Conservation (phyloP, 2,329 filamentous ascomycete species). For the Microdochium trichocladiopsis region DNA sequence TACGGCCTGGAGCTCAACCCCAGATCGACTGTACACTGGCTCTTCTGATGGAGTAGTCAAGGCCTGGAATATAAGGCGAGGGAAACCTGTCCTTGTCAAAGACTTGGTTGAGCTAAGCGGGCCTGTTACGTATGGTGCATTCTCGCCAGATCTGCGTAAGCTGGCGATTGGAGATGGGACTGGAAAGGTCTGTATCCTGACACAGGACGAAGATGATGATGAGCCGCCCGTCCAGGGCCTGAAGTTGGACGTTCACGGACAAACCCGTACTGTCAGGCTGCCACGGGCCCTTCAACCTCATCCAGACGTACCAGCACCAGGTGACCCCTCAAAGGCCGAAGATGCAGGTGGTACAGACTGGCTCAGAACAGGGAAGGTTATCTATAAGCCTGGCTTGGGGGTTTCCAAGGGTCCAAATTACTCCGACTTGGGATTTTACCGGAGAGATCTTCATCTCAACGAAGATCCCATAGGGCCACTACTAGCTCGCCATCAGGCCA, state of each 20-base stretch:
- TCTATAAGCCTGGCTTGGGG: constrained; percentile 31
- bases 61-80: constrained; percentile 49
- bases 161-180: constrained; percentile 55
- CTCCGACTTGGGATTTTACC: constrained; percentile 34
- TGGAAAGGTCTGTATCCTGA: constrained; percentile 50
- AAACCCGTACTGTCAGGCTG: constrained; percentile 27
- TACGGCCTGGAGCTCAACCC: constrained; percentile 50
- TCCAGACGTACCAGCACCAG: constrained; percentile 36
- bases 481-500: constrained; percentile 14
- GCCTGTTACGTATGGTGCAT: constrained; percentile 50
- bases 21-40: constrained; percentile 55
- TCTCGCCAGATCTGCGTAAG: constrained; percentile 47
- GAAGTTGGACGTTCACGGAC: constrained; percentile 24
- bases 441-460: constrained; percentile 39
- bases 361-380: constrained; percentile 32
- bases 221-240: constrained; percentile 15
- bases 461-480: constrained; percentile 35
- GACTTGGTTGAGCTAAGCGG: constrained; percentile 46
- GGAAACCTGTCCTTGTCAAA: constrained; percentile 37
- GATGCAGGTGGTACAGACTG: constrained; percentile 15
- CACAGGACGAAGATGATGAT: constrained; percentile 35
- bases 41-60: constrained; percentile 57
- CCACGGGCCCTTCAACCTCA: constrained; percentile 45
- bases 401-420: constrained; percentile 51
- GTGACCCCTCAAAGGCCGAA: not conserved